Evolutionary conservation across 768 basidiomycete genomes (phyloP).

Genomic region (Leccinum disarticulatum): DNA sequence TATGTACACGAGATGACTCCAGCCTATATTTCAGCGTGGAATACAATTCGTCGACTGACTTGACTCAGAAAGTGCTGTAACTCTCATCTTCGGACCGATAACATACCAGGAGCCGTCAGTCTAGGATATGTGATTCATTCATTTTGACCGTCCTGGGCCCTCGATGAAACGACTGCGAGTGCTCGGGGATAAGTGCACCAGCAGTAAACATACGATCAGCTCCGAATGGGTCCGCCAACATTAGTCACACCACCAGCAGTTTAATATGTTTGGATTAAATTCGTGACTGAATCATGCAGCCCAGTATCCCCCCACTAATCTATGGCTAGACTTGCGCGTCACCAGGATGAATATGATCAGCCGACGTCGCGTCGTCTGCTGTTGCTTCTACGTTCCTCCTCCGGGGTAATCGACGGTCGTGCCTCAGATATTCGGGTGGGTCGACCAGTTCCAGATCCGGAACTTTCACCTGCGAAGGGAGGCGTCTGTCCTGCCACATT

Average conservation of each 20-base stretch:
- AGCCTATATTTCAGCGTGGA: not conserved
- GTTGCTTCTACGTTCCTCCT: not conserved
- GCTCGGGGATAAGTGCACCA: conserved; percentile 91
- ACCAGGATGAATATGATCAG: conserved; percentile 42
- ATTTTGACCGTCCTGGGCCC: conserved; percentile 41
- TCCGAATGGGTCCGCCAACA: not conserved
- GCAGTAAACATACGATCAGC: conserved; percentile 43
- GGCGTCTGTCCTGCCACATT: conserved; percentile 38
- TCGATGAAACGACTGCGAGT: conserved; percentile 53
- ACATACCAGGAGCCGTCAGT: conserved; percentile 97
- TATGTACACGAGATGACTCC: conserved; percentile 35
- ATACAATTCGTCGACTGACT: not conserved
- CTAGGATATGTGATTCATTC: conserved; percentile 44
- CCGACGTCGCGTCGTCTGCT: not conserved
- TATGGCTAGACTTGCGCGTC: conserved; percentile 39
- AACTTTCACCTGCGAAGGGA: conserved; percentile 38
- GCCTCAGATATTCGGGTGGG: conserved; percentile 35
- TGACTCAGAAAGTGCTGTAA: conserved; percentile 86
- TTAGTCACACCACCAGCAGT: not conserved
- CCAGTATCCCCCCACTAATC: not conserved
- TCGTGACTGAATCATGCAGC: not conserved
- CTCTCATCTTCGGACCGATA: conserved; percentile 69
- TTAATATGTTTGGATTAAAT: not conserved
- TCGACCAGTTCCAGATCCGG: conserved; percentile 39
- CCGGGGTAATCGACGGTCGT: conserved; percentile 38